phyloP scores from a whole-genome alignment of 345 rosid species.

The Salix arbutifolia region DNA sequence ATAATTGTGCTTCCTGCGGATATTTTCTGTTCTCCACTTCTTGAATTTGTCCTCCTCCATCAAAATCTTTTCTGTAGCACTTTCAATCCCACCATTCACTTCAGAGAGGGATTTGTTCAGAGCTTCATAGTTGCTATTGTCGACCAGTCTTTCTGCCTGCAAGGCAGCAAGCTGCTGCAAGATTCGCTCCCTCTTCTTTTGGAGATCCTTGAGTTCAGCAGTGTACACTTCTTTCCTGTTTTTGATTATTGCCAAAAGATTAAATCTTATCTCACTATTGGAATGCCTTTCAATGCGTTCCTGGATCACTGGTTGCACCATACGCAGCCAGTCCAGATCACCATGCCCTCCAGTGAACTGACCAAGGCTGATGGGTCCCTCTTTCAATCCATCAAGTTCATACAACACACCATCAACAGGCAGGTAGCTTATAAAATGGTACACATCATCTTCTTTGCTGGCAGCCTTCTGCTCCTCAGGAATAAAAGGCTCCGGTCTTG shows the following conservation, averaged over 20 bases:
- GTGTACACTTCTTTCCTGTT: constrained; percentile 85
- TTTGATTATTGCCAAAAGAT: constrained; percentile 86
- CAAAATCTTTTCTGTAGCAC: constrained; percentile 75
- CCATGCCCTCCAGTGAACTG: constrained; percentile 53
- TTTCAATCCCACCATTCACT: constrained; percentile 70
- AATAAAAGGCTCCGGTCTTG: constrained; percentile 96
- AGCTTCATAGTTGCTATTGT: constrained; percentile 46
- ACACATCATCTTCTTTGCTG: constrained; percentile 90
- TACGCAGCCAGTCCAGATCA: constrained; percentile 72
- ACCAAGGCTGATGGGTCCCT: constrained; percentile 94
- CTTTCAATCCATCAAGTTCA: constrained; percentile 96
- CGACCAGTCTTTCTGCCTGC: constrained; percentile 52
- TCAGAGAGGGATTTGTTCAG: constrained; percentile 61
- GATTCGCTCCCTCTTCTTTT: constrained; percentile 73
- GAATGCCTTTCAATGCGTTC: constrained; percentile 89
- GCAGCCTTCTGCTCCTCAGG: constrained; percentile 87
- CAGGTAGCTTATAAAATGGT: constrained; percentile 93
- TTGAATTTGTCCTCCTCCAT: constrained; percentile 93
- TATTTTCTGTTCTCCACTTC: constrained; percentile 95
- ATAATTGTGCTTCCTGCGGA: constrained; percentile 92
- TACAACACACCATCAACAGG: constrained; percentile 87
- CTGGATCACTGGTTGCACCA: constrained; percentile 97
- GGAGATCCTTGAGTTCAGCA: constrained; percentile 83
- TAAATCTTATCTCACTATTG: constrained; percentile 89
- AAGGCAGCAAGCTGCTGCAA: constrained; percentile 56